Evolutionary conservation across 768 basidiomycete genomes (phyloP).

Genomic region (Russula virescens): DNA sequence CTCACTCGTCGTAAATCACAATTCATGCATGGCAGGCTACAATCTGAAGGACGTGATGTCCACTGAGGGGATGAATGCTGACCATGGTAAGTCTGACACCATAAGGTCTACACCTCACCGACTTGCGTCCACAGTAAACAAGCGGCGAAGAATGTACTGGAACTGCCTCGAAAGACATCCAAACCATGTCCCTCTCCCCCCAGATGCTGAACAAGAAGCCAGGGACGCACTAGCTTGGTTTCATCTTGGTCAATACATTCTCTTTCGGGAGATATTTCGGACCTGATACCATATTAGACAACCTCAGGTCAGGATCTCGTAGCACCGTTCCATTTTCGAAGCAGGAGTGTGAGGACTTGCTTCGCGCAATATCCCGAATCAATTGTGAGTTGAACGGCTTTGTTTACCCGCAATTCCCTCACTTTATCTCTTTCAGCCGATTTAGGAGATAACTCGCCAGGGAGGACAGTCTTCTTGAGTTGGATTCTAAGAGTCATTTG

Average conservation of each 20-base stretch:
- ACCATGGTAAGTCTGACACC: neutral
- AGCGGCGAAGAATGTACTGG: constrained; percentile 44
- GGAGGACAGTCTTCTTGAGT: constrained; percentile 42
- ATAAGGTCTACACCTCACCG: constrained; percentile 1
- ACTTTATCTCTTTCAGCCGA: neutral
- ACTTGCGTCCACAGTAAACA: constrained; percentile 2
- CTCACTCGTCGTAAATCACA: constrained; percentile 43
- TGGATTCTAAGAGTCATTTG: constrained; percentile 50
- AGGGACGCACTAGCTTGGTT: constrained; percentile 48
- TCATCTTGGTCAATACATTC: constrained; percentile 32
- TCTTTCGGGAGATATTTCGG: neutral
- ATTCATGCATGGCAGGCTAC: constrained; percentile 43
- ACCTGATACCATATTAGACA: constrained; percentile 36
- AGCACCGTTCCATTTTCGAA: constrained; percentile 51
- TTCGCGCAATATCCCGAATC: constrained; percentile 29
- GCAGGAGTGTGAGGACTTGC: constrained; percentile 46
- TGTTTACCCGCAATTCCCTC: neutral
- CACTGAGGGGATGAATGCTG: neutral
- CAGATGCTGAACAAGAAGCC: constrained; percentile 41
- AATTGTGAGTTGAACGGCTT: constrained; percentile 10
- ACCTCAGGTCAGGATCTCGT: constrained; percentile 40
- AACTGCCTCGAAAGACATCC: constrained; percentile 48
- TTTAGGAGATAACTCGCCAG: constrained; percentile 32
- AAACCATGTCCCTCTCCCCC: constrained; percentile 38
- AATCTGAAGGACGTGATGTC: constrained; percentile 25